Percentiles rank a stretch among this genome's conserved stretches.
These are phyloP conservation scores for Phialophora macrospora DNA, from an alignment of 2,329 filamentous ascomycete genomes.

Conservation along the genomic window DNA sequence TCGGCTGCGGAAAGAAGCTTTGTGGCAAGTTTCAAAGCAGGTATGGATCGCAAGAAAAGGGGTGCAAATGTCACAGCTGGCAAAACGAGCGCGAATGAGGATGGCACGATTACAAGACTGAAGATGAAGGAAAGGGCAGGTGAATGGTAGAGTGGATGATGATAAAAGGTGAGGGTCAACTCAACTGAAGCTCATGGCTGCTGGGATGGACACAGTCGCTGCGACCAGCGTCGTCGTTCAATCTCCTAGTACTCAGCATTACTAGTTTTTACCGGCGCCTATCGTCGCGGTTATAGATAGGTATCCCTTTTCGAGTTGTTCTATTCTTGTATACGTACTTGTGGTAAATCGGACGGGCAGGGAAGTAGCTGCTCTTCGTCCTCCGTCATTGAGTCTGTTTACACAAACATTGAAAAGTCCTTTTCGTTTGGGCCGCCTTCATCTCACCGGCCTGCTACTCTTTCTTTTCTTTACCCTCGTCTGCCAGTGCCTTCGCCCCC, in stretches of 20 bases:
- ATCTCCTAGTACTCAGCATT: neutral
- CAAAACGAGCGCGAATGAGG: neutral
- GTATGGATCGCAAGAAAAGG: neutral
- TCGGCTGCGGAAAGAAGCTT: neutral
- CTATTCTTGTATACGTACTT: neutral
- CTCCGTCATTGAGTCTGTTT: constrained; percentile 1
- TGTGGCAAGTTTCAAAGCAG: neutral
- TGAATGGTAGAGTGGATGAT: neutral
- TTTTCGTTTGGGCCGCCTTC: neutral
- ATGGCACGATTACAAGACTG: neutral
- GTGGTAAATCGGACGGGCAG: constrained; percentile 26
- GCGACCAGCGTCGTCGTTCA: too few relatives aligned
- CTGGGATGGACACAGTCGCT: neutral
- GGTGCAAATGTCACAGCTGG: neutral
- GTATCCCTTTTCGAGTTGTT: neutral
- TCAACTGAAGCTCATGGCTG: neutral
- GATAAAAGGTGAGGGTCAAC: neutral
- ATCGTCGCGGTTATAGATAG: neutral
- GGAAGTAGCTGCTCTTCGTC: constrained; percentile 37
- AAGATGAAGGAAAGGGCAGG: neutral
- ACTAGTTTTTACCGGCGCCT: neutral
- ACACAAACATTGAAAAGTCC: constrained; percentile 19
- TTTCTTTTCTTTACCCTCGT: constrained; percentile 21
- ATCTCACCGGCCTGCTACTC: neutral
- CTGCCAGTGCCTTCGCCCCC: constrained; percentile 26